Evolutionary conservation across 306 rosid genomes (phyloP), one percentile per base, ranked within the genome.

Genomic region (Citrullus mucosospermus): DNA sequence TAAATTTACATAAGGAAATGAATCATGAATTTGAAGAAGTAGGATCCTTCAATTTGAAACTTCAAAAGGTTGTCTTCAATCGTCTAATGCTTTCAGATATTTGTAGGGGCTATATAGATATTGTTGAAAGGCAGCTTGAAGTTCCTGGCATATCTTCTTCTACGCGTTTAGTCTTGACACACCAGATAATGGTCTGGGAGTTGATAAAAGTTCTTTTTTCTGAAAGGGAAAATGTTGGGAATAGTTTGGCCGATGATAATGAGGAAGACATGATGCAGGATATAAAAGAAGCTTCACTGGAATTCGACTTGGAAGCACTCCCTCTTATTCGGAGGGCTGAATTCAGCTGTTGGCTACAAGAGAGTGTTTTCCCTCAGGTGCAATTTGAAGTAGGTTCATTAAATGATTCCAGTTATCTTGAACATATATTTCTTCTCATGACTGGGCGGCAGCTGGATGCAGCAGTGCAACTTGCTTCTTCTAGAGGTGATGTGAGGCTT

Each of bases 201-300:
- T 87, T 95, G 87, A 91, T 95, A 63, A 91, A 89, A 82, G 96
- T 95, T 85, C 99, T 92, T 76, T 95, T 92, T 83, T 88, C 92
- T 78, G 91, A 88, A 7, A 85, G 90, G 85, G 89, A 88, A 85
- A 87, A 81, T 60, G 86, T 82, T 50, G 83, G 79, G 41, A 88
- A 77, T 65, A 48, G 95, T 60, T 78, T 82, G 83, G 89, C 81
- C 34, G 93, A 81, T 77, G 97, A 91, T 84, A 86, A 86, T 30
- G 97, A 92, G 87, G 98, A 92, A 86, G 97, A 92, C 81, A 92
- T 92, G 93, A 89, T 92, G 93, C 96, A 95, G 86, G 96, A 95
- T 78, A 69, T 77, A 63, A 89, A 85, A 85, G 93, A 90, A 86
- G 81, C 80, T 83, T 78, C 83, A 85, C 87, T 78, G 48, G 92